Evolutionary conservation across 805 yeast genomes (phyloP).

Genomic region (Isabelozyma pseudorhagii): DNA sequence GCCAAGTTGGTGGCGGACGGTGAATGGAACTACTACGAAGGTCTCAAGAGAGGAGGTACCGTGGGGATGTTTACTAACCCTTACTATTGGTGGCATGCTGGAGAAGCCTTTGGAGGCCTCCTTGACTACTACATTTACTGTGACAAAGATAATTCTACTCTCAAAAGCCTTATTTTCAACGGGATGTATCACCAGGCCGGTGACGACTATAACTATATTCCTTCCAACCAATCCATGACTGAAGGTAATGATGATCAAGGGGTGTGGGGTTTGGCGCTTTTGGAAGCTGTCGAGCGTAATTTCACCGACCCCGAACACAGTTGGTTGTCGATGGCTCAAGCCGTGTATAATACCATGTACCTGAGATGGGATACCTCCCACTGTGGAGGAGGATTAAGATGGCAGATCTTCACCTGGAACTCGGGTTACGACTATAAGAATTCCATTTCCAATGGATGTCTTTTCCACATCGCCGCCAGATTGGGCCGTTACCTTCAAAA

Average conservation of each 20-base stretch:
- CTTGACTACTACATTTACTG: conserved; percentile 40
- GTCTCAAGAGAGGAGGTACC: conserved; percentile 39
- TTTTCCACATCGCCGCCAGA: conserved; percentile 84
- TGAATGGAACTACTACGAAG: conserved; percentile 45
- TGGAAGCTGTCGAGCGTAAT: conserved; percentile 46
- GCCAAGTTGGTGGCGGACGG: conserved; percentile 34
- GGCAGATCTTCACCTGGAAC: conserved; percentile 97
- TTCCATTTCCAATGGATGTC: conserved; percentile 84
- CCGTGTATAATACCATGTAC: conserved; percentile 88
- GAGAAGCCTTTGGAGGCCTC: conserved; percentile 49
- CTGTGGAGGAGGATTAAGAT: conserved; percentile 89
- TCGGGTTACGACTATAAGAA: conserved; percentile 92
- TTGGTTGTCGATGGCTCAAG: conserved; percentile 85
- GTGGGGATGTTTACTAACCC: conserved; percentile 45
- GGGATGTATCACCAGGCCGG: conserved; percentile 46
- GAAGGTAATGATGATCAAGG: conserved; percentile 55
- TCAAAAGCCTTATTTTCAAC: conserved; percentile 24
- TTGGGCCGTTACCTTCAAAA: conserved; percentile 81
- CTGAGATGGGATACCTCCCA: conserved; percentile 72
- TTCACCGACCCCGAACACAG: conserved; percentile 50
- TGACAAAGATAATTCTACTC: conserved; percentile 28
- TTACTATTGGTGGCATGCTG: conserved; percentile 55
- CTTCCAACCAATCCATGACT: conserved; percentile 43
- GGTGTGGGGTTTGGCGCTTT: conserved; percentile 48
- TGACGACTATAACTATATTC: conserved; percentile 38